phyloP scores from a whole-genome alignment of 768 basidiomycete genomes.

The Pluteus cervinus region DNA sequence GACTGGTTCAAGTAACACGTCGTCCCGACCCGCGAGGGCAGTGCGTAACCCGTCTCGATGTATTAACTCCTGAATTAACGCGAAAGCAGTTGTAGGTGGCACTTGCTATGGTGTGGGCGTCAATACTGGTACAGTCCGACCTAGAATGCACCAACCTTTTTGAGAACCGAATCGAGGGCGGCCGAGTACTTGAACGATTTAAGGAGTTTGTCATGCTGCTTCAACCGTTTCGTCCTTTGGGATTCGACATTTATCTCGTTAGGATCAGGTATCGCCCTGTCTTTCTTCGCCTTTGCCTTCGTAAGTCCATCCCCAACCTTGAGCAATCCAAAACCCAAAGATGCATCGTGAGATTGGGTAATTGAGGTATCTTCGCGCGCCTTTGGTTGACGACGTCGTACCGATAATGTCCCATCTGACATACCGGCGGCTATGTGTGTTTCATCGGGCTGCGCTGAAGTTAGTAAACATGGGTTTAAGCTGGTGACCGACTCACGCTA shows the following conservation, averaged over 20 bases:
- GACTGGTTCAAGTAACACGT: constrained; percentile 87
- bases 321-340: constrained; percentile 43
- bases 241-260: constrained; percentile 79
- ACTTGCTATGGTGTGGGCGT: constrained; percentile 59
- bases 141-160: constrained; percentile 45
- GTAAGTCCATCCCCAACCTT: constrained; percentile 49
- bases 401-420: constrained; percentile 97
- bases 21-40: constrained; percentile 87
- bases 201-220: constrained; percentile 83
- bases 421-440: constrained; percentile 97
- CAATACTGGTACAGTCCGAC: background rate
- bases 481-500: constrained; percentile 55
- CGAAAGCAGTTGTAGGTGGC: constrained; percentile 80
- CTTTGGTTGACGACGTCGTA: constrained; percentile 82
- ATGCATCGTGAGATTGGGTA: no score
- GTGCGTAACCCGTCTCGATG: constrained; percentile 84
- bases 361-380: constrained; percentile 42
- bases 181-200: constrained; percentile 94
- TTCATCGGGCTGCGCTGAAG: constrained; percentile 96
- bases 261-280: constrained; percentile 42
- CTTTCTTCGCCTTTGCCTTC: constrained; percentile 35
- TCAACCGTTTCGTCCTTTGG: constrained; percentile 62
- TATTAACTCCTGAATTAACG: constrained; percentile 88
- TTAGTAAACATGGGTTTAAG: constrained; percentile 8
- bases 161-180: constrained; percentile 86